Conservation (phyloP, 768 basidiomycete species). For the Termitomyces titanicus region DNA sequence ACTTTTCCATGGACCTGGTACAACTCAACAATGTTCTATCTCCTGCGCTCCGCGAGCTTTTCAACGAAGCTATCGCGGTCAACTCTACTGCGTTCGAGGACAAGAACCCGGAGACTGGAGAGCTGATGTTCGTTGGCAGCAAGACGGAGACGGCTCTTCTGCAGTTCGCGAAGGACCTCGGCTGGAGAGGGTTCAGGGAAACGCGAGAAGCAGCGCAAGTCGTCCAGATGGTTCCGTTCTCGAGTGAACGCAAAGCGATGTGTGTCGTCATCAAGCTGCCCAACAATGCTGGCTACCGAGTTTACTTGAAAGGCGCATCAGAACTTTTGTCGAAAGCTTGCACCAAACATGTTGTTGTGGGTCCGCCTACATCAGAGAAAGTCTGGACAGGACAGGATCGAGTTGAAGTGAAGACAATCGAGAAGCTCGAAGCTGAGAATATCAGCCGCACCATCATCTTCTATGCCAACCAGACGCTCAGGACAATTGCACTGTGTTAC, state of each 20-base stretch:
- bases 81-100: conserved; percentile 98
- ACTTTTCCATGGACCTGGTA: conserved; percentile 85
- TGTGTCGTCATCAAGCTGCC: conserved; percentile 74
- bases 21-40: conserved; percentile 65
- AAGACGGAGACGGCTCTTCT: conserved; percentile 96
- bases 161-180: conserved; percentile 75
- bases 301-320: conserved; percentile 90
- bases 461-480: conserved; percentile 93
- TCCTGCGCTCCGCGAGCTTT: conserved; percentile 54
- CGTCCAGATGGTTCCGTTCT: conserved; percentile 91
- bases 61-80: conserved; percentile 85
- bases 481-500: conserved; percentile 94
- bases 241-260: conserved; percentile 92
- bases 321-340: conserved; percentile 88
- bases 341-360: conserved; percentile 68
- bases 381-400: conserved; percentile 14
- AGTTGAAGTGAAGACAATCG: conserved; percentile 62
- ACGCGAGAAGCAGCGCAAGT: conserved; percentile 59
- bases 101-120: conserved; percentile 53
- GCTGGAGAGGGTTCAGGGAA: conserved; percentile 70
- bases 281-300: conserved; percentile 41
- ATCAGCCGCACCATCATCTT: conserved; percentile 93
- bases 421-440: conserved; percentile 69
- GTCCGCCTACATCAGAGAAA: conserved; percentile 24
- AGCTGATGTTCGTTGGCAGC: conserved; percentile 73